Evolutionary conservation across 805 yeast genomes (phyloP).

Genomic region (Metschnikowia amazonensis): DNA sequence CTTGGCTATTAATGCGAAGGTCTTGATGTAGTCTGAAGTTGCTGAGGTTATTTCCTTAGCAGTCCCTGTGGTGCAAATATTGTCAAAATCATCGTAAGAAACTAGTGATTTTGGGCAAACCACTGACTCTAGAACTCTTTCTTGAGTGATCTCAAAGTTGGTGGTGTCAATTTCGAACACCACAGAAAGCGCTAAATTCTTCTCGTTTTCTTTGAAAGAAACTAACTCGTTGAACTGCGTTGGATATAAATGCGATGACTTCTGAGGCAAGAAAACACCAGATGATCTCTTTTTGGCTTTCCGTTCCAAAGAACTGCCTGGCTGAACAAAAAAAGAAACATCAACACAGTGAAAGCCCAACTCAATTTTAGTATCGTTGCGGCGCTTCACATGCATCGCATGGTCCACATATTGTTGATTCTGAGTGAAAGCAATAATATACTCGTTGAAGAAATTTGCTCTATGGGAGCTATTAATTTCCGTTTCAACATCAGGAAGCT

Average conservation of each 20-base stretch:
- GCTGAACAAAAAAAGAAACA: constrained; percentile 64
- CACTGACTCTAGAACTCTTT: constrained; percentile 71
- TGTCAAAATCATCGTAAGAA: constrained; percentile 52
- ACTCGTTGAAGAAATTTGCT: constrained; percentile 54
- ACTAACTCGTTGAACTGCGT: constrained; percentile 53
- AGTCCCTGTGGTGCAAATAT: constrained; percentile 36
- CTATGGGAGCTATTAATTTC: constrained; percentile 40
- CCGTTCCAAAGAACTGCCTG: constrained; percentile 75
- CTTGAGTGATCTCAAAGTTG: constrained; percentile 66
- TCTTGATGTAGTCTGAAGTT: constrained; percentile 61
- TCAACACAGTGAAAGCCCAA: constrained; percentile 86
- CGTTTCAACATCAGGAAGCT: constrained; percentile 39
- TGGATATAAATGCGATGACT: constrained; percentile 65
- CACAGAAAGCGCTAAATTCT: constrained; percentile 68
- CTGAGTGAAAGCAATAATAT: constrained; percentile 60
- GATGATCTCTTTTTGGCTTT: constrained; percentile 88
- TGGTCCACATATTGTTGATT: constrained; percentile 62
- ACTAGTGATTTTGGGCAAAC: constrained; percentile 61
- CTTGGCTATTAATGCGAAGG: constrained; percentile 59
- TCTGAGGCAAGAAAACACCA: constrained; percentile 83
- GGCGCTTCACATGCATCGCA: constrained; percentile 73
- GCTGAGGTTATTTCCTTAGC: constrained; percentile 43
- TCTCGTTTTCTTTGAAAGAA: constrained; percentile 58
- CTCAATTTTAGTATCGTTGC: constrained; percentile 60
- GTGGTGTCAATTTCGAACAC: constrained; percentile 74